These are phyloP conservation scores for Mycena crocata DNA, from an alignment of 768 basidiomycete species.

Conservation along the genomic window DNA sequence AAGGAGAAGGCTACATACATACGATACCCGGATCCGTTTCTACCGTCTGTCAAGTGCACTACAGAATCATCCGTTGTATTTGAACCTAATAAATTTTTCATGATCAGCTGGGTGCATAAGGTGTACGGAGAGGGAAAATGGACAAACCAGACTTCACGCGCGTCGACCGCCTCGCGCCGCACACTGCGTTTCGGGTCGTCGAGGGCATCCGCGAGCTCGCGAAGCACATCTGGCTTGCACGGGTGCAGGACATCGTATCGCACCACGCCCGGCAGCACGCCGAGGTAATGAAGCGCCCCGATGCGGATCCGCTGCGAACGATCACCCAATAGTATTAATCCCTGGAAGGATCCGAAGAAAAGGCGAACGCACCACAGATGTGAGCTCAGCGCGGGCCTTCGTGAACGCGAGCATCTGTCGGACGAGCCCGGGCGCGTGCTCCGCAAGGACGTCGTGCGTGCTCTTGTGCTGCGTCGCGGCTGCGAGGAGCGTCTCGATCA, in stretches of 20 bases:
- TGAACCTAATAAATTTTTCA: too few relatives aligned
- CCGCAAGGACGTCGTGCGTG: constrained; percentile 59
- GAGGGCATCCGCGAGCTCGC: constrained; percentile 77
- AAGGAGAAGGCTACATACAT: constrained; percentile 5
- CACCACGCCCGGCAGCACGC: constrained; percentile 77
- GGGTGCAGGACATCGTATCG: constrained; percentile 89
- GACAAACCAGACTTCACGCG: constrained; percentile 46
- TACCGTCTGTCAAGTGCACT: constrained; percentile 34
- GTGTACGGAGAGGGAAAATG: constrained; percentile 15
- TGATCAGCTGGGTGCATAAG: constrained; percentile 27
- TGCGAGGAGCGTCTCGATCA: constrained; percentile 82
- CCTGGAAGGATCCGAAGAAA: not conserved
- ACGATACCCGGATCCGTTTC: constrained; percentile 19
- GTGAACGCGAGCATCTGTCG: constrained; percentile 74
- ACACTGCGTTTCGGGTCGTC: constrained; percentile 93
- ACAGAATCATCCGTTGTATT: constrained; percentile 62
- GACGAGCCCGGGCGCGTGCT: constrained; percentile 80
- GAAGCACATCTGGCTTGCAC: constrained; percentile 77
- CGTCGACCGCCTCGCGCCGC: constrained; percentile 89
- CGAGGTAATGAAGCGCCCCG: constrained; percentile 81
- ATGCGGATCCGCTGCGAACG: constrained; percentile 74
- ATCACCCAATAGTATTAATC: constrained; percentile 2
- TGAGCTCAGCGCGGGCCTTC: not conserved
- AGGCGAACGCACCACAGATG: constrained; percentile 55
- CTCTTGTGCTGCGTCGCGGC: constrained; percentile 63